Percentiles rank a stretch among this genome's conserved stretches.
Conservation (phyloP, 805 yeast species). For the Saccharomyces paradoxus region DNA sequence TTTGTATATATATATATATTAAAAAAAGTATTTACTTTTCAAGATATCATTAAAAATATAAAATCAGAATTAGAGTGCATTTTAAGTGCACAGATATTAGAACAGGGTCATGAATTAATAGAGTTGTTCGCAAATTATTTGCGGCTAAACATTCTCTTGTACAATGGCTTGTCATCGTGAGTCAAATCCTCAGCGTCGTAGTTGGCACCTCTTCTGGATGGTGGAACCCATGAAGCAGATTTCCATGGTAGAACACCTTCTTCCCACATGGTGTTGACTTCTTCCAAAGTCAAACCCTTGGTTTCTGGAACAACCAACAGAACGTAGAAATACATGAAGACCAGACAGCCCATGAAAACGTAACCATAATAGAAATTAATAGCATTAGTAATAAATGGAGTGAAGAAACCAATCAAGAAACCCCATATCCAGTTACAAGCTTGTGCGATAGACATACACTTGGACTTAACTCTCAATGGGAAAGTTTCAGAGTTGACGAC, state of each 20-base stretch:
- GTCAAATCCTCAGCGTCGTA: conserved; percentile 9
- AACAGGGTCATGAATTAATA: background rate
- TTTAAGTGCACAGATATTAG: background rate
- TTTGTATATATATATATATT: background rate
- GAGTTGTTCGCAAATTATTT: background rate
- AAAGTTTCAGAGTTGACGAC: conserved; percentile 56
- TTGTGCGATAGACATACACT: conserved; percentile 49
- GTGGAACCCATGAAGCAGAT: conserved; percentile 43
- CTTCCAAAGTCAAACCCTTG: conserved; percentile 69
- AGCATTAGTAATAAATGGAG: conserved; percentile 57
- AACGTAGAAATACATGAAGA: conserved; percentile 51
- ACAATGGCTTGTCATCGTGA: conserved; percentile 12
- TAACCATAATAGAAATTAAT: conserved; percentile 66
- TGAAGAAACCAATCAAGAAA: conserved; percentile 57
- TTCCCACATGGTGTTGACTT: conserved; percentile 55
- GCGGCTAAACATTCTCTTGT: conserved; percentile 8
- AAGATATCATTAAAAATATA: background rate
- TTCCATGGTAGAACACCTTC: conserved; percentile 33
- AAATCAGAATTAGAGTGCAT: background rate
- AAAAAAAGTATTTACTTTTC: background rate
- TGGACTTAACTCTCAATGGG: conserved; percentile 59
- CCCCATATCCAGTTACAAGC: conserved; percentile 61
- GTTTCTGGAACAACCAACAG: conserved; percentile 68
- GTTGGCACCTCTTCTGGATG: conserved; percentile 22
- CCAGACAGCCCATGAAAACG: conserved; percentile 47